Base-by-base conservation (phyloP, 352 stramenopile genomes). In the Globisporangium emineosum region DNA sequence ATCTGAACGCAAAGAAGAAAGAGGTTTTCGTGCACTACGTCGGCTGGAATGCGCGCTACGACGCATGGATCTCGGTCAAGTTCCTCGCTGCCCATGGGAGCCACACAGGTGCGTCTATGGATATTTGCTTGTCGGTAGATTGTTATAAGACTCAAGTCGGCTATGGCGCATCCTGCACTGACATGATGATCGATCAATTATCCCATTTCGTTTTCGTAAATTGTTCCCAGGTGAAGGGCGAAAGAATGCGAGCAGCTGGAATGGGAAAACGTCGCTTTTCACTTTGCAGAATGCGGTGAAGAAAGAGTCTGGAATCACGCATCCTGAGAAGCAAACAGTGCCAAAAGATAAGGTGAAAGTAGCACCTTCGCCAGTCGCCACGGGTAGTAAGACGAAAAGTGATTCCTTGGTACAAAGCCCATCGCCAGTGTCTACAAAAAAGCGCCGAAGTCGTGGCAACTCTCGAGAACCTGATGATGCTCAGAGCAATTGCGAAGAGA, bases 41-140 rank as follows among this genome's bases (percentile, higher is more conserved):
- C 57, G 81, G 84, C 47, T 93, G 81, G 81, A 93, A 93, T 65
- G 57, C 81, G 2, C 76, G 84, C 9, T 88, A 88, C 58, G 84
- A 93, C 55, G 74, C 71, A 52, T 93, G 84, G 84, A 64, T 90
- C 10, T 23, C 65, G 12, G 57, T 70, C 7, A 66, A 81, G n/a
- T 73, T 71, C 3, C 62, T 89, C 37, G 71, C 72, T 3, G 75
- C 80, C 6, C 84, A 93, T 37, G 82, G 81, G 1, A 85, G 68
- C 33, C 74, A 84, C 43, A 87, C 77, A 15, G 62, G 68, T 70
- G 62, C 15, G 51, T 1, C 29, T 2, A 32, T 32, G 29, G 29
- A 32, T 5, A 5, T 32, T 32, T 32, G 29, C 2, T 32, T 32
- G 5, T 32, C 2, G 5, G 29, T 5, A 5, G 29, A 32, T 5